Conservation (phyloP, 805 yeast genomes). For the Ogataea dorogensis region DNA sequence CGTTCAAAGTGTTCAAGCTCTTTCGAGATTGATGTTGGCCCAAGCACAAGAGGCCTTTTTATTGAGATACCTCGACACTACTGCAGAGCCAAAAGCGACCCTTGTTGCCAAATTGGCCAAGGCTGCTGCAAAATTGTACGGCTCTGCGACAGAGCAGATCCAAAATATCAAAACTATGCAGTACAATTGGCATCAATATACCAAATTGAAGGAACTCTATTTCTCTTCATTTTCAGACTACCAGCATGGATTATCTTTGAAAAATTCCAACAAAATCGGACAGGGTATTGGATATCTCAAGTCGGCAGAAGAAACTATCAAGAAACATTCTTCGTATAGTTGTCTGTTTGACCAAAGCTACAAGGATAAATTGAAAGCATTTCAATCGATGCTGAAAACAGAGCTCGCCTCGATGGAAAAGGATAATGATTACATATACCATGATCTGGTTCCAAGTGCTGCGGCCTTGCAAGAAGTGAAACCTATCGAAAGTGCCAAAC, state of each 20-base stretch:
- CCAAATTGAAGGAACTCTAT: conserved; percentile 52
- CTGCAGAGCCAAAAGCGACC: conserved; percentile 52
- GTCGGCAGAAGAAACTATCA: conserved; percentile 40
- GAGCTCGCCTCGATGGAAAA: conserved; percentile 50
- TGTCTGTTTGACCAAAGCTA: conserved; percentile 27
- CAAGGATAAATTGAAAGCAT: conserved; percentile 32
- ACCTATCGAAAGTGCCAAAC: conserved; percentile 65
- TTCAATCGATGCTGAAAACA: conserved; percentile 16
- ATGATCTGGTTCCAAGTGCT: conserved; percentile 65
- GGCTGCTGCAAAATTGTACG: conserved; percentile 56
- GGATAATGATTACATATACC: conserved; percentile 89
- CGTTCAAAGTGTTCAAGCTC: conserved; percentile 63
- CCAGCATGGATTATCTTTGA: conserved; percentile 55
- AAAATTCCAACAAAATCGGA: conserved; percentile 62
- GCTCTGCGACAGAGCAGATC: conserved; percentile 46
- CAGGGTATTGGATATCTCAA: conserved; percentile 58
- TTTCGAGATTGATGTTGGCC: conserved; percentile 67
- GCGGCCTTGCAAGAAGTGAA: conserved; percentile 64
- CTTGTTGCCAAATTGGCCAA: conserved; percentile 74
- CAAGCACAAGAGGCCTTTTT: conserved; percentile 88
- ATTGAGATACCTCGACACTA: conserved; percentile 52
- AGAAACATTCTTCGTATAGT: conserved; percentile 21
- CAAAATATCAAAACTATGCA: conserved; percentile 32
- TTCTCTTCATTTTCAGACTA: conserved; percentile 61
- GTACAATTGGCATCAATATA: conserved; percentile 48